These are phyloP conservation scores for Globisporangium camurandrum DNA, from an alignment of 352 stramenopile genomes.

Conservation along the genomic window DNA sequence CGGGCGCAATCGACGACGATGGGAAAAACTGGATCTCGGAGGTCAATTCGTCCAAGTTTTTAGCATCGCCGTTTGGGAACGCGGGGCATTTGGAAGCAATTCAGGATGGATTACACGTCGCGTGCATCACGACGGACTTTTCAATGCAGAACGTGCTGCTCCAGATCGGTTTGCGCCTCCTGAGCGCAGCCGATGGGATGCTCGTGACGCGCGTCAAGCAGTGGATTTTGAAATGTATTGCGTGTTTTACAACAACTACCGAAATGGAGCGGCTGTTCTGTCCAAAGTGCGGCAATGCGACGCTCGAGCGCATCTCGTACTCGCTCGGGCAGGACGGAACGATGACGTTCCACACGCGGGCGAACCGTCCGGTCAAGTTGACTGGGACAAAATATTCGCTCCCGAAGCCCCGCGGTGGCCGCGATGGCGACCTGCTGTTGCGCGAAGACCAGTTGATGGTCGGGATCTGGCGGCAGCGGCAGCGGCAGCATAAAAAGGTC, in stretches of 20 bases:
- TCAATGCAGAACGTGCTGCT: slow-evolving; percentile 89
- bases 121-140: slow-evolving; percentile 85
- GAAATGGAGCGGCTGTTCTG: slow-evolving; percentile 96
- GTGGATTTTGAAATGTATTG: slow-evolving; percentile 96
- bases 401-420: slow-evolving; percentile 90
- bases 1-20: slow-evolving; percentile 68
- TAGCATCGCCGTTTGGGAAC: slow-evolving; percentile 68
- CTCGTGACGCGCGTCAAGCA: slow-evolving; percentile 86
- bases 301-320: slow-evolving; percentile 92
- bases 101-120: slow-evolving; percentile 37
- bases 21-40: slow-evolving; percentile 85
- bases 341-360: slow-evolving; percentile 80
- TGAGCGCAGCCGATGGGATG: slow-evolving; percentile 81
- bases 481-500: slow-evolving; percentile 89
- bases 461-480: slow-evolving; percentile 93
- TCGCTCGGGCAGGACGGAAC: slow-evolving; percentile 91
- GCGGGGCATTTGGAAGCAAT: slow-evolving; percentile 58
- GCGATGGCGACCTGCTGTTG: slow-evolving; percentile 94
- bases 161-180: slow-evolving; percentile 78
- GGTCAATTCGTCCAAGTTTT: slow-evolving; percentile 56
- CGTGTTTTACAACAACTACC: slow-evolving; percentile 94
- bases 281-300: slow-evolving; percentile 93
- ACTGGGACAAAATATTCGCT: slow-evolving; percentile 97
- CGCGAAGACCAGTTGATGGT: slow-evolving; percentile 96
- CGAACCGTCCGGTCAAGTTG: slow-evolving; percentile 84